phyloP scores from a whole-genome alignment of 2,329 filamentous ascomycete species.

The Aspergillus ibericus region DNA sequence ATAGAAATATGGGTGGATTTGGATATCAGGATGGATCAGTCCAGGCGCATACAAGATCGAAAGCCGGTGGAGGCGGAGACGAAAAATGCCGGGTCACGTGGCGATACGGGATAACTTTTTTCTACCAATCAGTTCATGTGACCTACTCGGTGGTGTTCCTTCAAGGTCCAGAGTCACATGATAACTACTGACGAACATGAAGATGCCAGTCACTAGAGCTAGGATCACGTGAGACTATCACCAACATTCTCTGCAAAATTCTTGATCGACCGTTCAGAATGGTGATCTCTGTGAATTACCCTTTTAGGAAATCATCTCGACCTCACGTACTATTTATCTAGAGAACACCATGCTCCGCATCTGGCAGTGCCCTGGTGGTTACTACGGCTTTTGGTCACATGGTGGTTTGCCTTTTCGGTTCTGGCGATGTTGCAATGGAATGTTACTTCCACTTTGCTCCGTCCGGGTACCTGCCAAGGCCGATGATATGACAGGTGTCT shows the following conservation, averaged over 20 bases:
- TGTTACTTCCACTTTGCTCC: neutral
- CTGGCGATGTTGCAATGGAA: neutral
- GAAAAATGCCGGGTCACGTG: constrained; percentile 23
- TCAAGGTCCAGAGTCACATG: neutral
- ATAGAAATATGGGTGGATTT: neutral
- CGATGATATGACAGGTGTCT: neutral
- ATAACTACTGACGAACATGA: neutral
- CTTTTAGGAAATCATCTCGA: neutral
- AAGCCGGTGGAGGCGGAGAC: constrained; percentile 8
- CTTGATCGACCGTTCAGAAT: neutral
- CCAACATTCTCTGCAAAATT: neutral
- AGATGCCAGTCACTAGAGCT: too few relatives aligned
- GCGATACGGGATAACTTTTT: constrained; percentile 23
- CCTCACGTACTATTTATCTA: neutral
- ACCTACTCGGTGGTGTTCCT: too few relatives aligned
- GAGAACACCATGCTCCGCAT: neutral
- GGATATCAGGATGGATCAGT: neutral
- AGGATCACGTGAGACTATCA: neutral
- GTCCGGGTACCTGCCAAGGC: neutral
- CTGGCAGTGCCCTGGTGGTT: neutral
- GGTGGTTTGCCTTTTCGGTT: neutral
- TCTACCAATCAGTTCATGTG: constrained; percentile 5
- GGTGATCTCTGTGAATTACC: neutral
- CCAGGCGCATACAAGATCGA: neutral
- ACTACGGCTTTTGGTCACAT: neutral